Evolutionary conservation across 2,329 filamentous ascomycete species (phyloP), one percentile per base, ranked within the genome.

Genomic region (Leptodontidium sp.): DNA sequence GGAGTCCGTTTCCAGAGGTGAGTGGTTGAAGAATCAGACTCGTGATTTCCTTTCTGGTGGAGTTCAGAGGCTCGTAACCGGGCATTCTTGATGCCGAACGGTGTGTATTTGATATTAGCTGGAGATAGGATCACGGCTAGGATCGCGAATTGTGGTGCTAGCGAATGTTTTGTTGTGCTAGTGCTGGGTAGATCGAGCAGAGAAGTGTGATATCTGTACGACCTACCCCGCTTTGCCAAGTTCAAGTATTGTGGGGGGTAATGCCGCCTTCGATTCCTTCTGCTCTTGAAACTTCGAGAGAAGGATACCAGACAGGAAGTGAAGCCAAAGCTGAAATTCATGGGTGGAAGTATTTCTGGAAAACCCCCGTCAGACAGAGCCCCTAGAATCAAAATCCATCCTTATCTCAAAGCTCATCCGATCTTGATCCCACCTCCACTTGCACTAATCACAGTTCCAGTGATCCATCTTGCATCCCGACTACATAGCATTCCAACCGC

Each of bases 381-480:
- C 45, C n/a, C 21, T 38, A 55, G 7, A 29, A 35, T 8, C 52
- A 55, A 55, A 55, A 35, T 35, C 15, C 26, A 15, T 35, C 29
- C 11, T 0, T 12, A 26, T 40, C 11, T 58, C 5, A 45, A 40
- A n/a, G 2, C 24, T 68, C 29, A 71, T 61, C 70, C 68, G 47
- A 80, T 79, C 63, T 80, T 80, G 29, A 79, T 76, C 6, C 78
- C 77, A 1, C 79, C 79, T 50, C 79, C 79, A 58, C 76, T 81
- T 0, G 79, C 79, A 70, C 78, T 78, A 17, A 81, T 38, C 4
- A 80, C 78, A 49, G 72, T 76, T 0, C 80, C 79, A 0, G 79
- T 81, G 15, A 80, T 79, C 80, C 79, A 81, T 62, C 79, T 70
- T 0, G 76, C 77, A 66, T 79, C 78, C 0, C 71, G 64, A 1